Base-by-base conservation (phyloP, 2,329 filamentous ascomycete species). In the Plenodomus tracheiphilus region DNA sequence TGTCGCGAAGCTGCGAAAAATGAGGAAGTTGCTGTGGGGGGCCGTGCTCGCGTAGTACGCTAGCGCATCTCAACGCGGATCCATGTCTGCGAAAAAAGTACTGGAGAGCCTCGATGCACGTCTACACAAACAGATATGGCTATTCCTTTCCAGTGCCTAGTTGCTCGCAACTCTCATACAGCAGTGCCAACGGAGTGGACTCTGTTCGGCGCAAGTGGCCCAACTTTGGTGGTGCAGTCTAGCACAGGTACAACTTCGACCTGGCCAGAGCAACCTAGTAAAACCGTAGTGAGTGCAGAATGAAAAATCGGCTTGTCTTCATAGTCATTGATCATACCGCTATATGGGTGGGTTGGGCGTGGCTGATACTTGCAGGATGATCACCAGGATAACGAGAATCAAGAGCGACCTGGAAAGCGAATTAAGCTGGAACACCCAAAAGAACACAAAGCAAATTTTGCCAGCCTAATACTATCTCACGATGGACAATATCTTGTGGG, bases 191-290 rank as follows among this genome's bases (percentile, higher is more conserved):
- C 47, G 28, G 54, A 64, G 13, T 70, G 79, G 58, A 72, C 88
- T 17, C 71, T 97, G 16, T 80, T 95, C 59, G 88, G 87, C 32
- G 88, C 89, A 20, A 85, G 85, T 52, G 90, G 89, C 13, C 82
- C 86, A 40, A 83, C 80, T 60, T 82, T 97, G 45, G 82, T 89
- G 64, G 82, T 55, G 20, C 64, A 59, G 54, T 70, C 54, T 20
- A 66, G 62, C 47, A 65, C 47, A 51, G 71, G 66, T 47, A 56
- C 62, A 38, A 58, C 48, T 22, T 62, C 64, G 39, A 58, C 64
- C 48, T 69, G 66, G 69, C 54, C 65, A 16, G 53, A 56, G 43
- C 58, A 65, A 45, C 42, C 60, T 37, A 47, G 52, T 20, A 45
- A 53, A 37, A 36, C 41, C 30, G 51, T 47, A 53, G 65, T 69